Evolutionary conservation across 176 grass and related monocot species (phyloP), one percentile per base, ranked within the genome.

Genomic region (Ensete glaucum): DNA sequence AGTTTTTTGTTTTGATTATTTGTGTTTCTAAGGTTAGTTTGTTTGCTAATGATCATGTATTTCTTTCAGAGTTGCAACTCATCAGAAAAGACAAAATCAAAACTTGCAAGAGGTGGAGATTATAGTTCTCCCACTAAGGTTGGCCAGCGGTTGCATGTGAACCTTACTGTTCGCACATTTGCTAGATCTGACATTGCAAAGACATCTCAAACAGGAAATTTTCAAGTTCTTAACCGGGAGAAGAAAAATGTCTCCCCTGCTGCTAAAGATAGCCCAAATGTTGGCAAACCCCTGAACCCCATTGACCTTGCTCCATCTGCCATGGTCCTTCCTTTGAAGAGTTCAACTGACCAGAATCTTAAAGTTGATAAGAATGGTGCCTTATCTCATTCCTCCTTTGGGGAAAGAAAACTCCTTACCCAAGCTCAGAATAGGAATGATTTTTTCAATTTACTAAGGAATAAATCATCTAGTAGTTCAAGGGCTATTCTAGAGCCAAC

Each of bases 221-320:
- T 86, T 78, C 84, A 81, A 57, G 79, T 86, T 60, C 84, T 86
- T 68, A 86, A 86, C 79, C 58, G 79, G 60, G 80, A 82, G 29
- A 86, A 82, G 55, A 82, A 78, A 73, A 80, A 25, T 8, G 53
- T 79, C 70, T 62, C 84, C 8, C 52, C 66, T 27, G n/a, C 80
- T 25, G 53, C 21, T 29, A 78, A 73, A 66, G 75, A 82, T 50
- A 69, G 72, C 34, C 60, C 68, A 53, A 64, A 26, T 74, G 3
- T 60, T 67, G 50, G 75, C 69, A 86, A 86, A 52, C 19, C 66
- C 24, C 9, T 65, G 16, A 59, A 57, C 51, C 49, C 57, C 12
- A 49, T 69, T 14, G 57, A 34, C 58, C 43, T 72, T 20, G 51
- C n/a, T 52, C 74, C 78, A 22, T 71, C 76, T 43, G 66, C 66